Base-by-base conservation (phyloP, 495 filamentous ascomycete species). In the Penicillium subrubescens region DNA sequence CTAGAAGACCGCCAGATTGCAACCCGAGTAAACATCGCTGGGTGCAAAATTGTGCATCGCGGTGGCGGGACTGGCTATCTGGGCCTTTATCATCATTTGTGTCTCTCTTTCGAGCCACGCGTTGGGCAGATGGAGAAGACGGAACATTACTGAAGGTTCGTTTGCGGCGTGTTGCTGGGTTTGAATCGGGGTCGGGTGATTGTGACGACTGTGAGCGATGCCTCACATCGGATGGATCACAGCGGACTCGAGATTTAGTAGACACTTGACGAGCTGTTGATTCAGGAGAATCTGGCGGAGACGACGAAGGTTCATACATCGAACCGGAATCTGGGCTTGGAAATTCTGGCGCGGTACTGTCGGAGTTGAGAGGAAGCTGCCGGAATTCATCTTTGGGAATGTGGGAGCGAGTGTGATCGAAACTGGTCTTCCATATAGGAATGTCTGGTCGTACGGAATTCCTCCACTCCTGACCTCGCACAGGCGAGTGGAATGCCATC, bases 1-100 rank as follows among this genome's bases (percentile, higher is more conserved):
- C 82, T 19, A 84, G 68, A 5, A 46, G 8, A 27, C 55, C 61
- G 0, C 76, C 69, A 8, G 60, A 62, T 19, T 81, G 71, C n/a
- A 86, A 63, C 4, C 81, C 79, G 8, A 78, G 71, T 34, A 86
- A 73, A 65, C 76, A 86, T 27, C 71, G 69, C 65, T 84, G 79
- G 0, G 81, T 83, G 58, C 78, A 86, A 59, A 82, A 82, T 43
- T 61, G 65, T 8, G 70, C 57, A 34, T 21, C n/a, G 14, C 52
- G 61, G 21, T 56, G 61, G 50, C 50, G 27, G 50, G 25, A 53
- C 50, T 53, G 14, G 50, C 50, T 53, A 33, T 53, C 27, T 53
- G 1, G 27, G 50, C 50, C 50, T n/a, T n/a, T 53, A 53, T 53
- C 7, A 53, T 53, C 14, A 8, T 5, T n/a, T 53, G 5, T 53